phyloP scores from a whole-genome alignment of 441 rosid genomes.

The Adansonia rubrostipa region DNA sequence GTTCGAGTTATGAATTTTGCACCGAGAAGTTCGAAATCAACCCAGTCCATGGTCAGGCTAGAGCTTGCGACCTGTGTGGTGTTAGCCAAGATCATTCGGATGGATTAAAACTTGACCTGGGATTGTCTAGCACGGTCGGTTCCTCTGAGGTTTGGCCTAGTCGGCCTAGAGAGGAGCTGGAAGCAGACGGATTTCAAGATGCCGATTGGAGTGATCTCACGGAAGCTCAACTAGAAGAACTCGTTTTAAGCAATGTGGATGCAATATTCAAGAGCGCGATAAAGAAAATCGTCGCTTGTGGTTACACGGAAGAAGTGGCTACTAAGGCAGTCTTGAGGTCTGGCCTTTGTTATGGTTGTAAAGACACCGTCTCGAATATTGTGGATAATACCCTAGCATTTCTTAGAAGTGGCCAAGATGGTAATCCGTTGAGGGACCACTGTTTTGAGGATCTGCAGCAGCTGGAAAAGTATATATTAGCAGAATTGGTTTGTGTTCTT shows the following conservation, averaged over 20 bases:
- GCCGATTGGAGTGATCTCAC: constrained; percentile 86
- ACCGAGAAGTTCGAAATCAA: constrained; percentile 63
- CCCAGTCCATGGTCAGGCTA: constrained; percentile 46
- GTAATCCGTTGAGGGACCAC: constrained; percentile 59
- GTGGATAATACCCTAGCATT: constrained; percentile 73
- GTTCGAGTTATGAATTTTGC: constrained; percentile 70
- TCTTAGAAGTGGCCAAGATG: constrained; percentile 65
- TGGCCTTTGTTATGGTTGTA: constrained; percentile 81
- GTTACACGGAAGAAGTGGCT: constrained; percentile 76
- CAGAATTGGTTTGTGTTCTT: constrained; percentile 86
- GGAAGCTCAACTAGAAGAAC: constrained; percentile 76
- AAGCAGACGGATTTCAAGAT: constrained; percentile 61
- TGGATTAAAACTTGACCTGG: constrained; percentile 69
- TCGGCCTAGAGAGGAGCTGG: constrained; percentile 46
- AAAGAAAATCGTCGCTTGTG: constrained; percentile 67
- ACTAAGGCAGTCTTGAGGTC: constrained; percentile 78
- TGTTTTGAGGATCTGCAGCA: constrained; percentile 82
- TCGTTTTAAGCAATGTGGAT: constrained; percentile 69
- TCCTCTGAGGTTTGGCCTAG: constrained; percentile 53
- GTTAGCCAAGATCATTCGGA: constrained; percentile 49
- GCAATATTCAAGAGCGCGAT: constrained; percentile 80
- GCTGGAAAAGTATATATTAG: constrained; percentile 83
- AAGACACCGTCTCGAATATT: constrained; percentile 80
- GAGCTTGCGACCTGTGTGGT: constrained; percentile 57
- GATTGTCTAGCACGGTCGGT: constrained; percentile 44